Evolutionary conservation across 225 moss, liverwort and hornwort genomes (phyloP), one percentile per base, ranked within the genome.

Genomic region (Polytrichum formosum): DNA sequence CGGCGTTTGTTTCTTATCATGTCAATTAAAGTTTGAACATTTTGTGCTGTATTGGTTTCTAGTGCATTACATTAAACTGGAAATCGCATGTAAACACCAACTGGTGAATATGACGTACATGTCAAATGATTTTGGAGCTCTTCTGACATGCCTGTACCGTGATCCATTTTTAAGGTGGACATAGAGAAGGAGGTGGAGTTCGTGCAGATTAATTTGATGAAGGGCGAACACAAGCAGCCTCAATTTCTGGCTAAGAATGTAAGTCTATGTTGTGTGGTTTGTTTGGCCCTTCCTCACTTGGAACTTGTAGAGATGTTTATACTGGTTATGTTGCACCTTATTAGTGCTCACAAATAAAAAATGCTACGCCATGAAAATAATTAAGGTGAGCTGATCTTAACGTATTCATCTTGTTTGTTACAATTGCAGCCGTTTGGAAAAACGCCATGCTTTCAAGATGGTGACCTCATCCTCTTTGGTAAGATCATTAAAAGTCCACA

Each of bases 221-320:
- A 53, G 16, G 4, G 63, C 35, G 82, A 85, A 74, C 77, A 85
- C 1, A 67, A 53, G 37, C 61, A 72, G 30, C 80, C 78, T 20
- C 25, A 28, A 59, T 88, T 72, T 54, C 61, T 35, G 23, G 65
- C 77, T 30, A 88, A 79, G 67, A 82, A 88, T 79, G 88, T 88
- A 56, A 70, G 16, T 30, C 6, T 30, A 21, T 28, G 20, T n/a
- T 16, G 26, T 27, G 6, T 9, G 27, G 5, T 19, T 19, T 58
- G 19, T 2, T 5, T 20, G 5, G 29, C 26, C 46, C 46, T 16
- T 37, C 37, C 13, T 46, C 46, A 46, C 46, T 46, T 13, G 46
- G 46, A 16, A 3, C 13, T 46, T 46, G 46, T 46, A 46, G 46
- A 16, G 13, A 46, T 13, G 13, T 13, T 16, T 46, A 46, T 16